These are phyloP conservation scores for Oryza longistaminata DNA, from an alignment of 176 grass and related monocot genomes.

Conservation along the genomic window DNA sequence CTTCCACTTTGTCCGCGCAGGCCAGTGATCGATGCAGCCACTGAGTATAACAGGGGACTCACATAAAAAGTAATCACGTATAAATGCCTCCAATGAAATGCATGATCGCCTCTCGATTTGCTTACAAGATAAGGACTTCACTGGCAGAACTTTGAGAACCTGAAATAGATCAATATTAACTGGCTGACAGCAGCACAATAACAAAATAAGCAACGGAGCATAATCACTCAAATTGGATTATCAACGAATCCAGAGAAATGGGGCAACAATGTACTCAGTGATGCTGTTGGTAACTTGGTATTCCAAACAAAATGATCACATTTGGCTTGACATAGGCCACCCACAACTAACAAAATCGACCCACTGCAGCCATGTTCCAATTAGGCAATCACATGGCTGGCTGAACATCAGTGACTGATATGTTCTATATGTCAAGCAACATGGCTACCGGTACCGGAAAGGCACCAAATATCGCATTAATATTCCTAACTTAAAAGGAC, in stretches of 20 bases:
- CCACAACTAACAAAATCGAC: neutral
- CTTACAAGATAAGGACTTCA: conserved; percentile 78
- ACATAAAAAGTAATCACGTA: conserved; percentile 79
- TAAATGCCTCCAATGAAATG: conserved; percentile 93
- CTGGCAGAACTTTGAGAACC: conserved; percentile 68
- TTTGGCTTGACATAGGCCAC: neutral
- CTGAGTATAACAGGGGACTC: conserved; percentile 89
- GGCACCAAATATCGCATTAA: neutral
- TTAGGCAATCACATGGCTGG: neutral
- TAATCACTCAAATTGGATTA: neutral
- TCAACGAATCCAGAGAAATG: neutral
- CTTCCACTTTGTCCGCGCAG: conserved; percentile 87
- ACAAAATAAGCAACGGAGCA: neutral
- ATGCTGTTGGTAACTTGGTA: neutral
- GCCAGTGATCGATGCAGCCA: conserved; percentile 92
- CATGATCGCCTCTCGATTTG: conserved; percentile 68
- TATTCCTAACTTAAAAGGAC: neutral
- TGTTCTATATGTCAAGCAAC: neutral
- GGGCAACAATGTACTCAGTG: neutral
- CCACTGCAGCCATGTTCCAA: neutral
- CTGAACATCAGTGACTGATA: neutral
- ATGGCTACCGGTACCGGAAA: neutral
- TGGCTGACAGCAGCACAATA: neutral
- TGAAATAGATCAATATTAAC: conserved; percentile 43
- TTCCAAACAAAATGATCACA: neutral